These are phyloP conservation scores for Trapa incisa DNA, from an alignment of 345 rosid genomes.

Conservation along the genomic window DNA sequence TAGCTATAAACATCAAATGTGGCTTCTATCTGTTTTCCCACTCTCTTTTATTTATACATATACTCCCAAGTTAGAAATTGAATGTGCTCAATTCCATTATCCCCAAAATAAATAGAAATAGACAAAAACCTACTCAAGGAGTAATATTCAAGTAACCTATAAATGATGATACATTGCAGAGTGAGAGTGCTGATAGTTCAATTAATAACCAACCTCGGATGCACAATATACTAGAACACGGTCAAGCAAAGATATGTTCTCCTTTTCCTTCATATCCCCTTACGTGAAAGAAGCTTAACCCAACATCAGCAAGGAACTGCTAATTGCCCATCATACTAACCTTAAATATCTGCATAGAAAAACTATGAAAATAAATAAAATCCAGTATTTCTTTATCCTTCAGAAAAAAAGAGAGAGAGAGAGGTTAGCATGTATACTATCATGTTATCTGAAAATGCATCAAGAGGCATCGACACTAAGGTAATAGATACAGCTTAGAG, in stretches of 20 bases:
- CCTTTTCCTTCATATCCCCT: slow-evolving; percentile 72
- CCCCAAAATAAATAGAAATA: neutral
- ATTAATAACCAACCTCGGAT: slow-evolving; percentile 45
- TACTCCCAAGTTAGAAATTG: neutral
- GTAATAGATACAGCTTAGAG: too few relatives aligned
- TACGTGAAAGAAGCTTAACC: slow-evolving; percentile 14
- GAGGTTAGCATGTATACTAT: neutral
- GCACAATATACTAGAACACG: slow-evolving; percentile 74
- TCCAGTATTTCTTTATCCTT: neutral
- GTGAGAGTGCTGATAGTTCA: neutral
- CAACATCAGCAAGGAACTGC: slow-evolving; percentile 1
- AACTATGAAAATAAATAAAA: neutral
- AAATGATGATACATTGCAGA: neutral
- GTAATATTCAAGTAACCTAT: neutral
- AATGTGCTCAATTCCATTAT: too few relatives aligned
- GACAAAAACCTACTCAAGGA: neutral
- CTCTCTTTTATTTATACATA: neutral
- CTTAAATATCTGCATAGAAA: neutral
- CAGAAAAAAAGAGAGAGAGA: too few relatives aligned
- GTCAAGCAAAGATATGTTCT: slow-evolving; percentile 41
- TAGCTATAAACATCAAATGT: neutral
- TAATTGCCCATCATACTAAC: neutral
- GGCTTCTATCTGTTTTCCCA: neutral
- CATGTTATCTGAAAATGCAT: neutral
- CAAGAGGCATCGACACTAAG: neutral